A percentile compares a stretch with the other conserved stretches of the same genome.
phyloP scores from a whole-genome alignment of 1,284 basidiomycete genomes.

The Sporisorium exsertum region DNA sequence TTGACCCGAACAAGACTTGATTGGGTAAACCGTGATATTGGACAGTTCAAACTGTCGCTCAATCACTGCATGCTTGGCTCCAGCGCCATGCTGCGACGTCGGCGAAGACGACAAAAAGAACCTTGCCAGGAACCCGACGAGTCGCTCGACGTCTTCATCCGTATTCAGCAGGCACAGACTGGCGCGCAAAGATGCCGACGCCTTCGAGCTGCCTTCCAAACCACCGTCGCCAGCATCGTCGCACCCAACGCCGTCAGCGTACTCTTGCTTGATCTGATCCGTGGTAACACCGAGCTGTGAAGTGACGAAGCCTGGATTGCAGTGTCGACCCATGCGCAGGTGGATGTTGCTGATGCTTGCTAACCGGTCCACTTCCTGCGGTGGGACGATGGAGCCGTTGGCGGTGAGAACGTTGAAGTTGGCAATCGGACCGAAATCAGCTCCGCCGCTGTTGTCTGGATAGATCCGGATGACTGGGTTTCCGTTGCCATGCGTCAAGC shows the following conservation, averaged over 20 bases:
- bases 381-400: slow-evolving; percentile 30
- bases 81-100: neutral
- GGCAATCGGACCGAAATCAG: slow-evolving; percentile 48
- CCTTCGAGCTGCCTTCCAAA: slow-evolving; percentile 1
- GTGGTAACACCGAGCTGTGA: slow-evolving; percentile 33
- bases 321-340: slow-evolving; percentile 56
- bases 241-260: slow-evolving; percentile 54
- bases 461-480: slow-evolving; percentile 31
- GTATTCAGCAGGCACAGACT: slow-evolving; percentile 54
- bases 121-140: slow-evolving; percentile 43
- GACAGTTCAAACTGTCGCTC: slow-evolving; percentile 24
- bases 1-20: slow-evolving; percentile 58
- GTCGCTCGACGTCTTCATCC: slow-evolving; percentile 43
- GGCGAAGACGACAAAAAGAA: slow-evolving; percentile 39
- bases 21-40: slow-evolving; percentile 51
- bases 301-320: slow-evolving; percentile 56
- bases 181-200: slow-evolving; percentile 38
- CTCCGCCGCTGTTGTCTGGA: neutral
- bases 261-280: slow-evolving; percentile 42
- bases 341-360: slow-evolving; percentile 58
- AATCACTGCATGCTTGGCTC: neutral
- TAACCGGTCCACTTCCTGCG: slow-evolving; percentile 52
- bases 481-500: slow-evolving; percentile 43
- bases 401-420: slow-evolving; percentile 50
- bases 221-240: slow-evolving; percentile 32